A percentile compares a stretch with the other conserved stretches of the same genome.
Evolutionary conservation across 208 protist species (phyloP).

Genomic region (Trypanosoma rangeli): DNA sequence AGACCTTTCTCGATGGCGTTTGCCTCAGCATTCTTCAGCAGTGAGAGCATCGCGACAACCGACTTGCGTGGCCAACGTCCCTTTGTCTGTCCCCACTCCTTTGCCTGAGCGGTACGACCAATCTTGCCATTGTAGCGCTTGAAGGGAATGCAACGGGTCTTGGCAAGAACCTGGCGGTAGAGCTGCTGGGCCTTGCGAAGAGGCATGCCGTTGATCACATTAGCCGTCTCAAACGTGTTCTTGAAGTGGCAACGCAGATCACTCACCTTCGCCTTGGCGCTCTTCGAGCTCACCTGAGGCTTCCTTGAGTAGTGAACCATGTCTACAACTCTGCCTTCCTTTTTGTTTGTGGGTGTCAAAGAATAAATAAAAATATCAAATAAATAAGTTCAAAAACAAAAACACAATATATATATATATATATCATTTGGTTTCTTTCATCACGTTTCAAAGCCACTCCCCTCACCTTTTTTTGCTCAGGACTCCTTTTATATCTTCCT

Average conservation of each 20-base stretch:
- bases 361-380: too few relatives aligned
- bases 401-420: background rate
- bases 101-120: slow-evolving; percentile 91
- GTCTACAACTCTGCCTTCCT: slow-evolving; percentile 6
- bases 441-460: background rate
- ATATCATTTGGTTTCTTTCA: too few relatives aligned
- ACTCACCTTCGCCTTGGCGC: slow-evolving; percentile 84
- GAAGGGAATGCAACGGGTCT: slow-evolving; percentile 95
- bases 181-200: slow-evolving; percentile 89
- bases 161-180: slow-evolving; percentile 93
- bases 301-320: slow-evolving; percentile 92
- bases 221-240: slow-evolving; percentile 94
- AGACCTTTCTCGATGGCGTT: slow-evolving; percentile 91
- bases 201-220: slow-evolving; percentile 85
- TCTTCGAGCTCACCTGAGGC: slow-evolving; percentile 87
- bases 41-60: slow-evolving; percentile 85
- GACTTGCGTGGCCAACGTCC: slow-evolving; percentile 95
- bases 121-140: slow-evolving; percentile 93
- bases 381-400: too few relatives aligned
- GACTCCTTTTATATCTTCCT: background rate
- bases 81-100: slow-evolving; percentile 92
- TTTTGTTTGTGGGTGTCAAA: slow-evolving; percentile 5
- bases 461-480: background rate
- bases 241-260: slow-evolving; percentile 95
- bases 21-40: slow-evolving; percentile 94